Evolutionary conservation across 495 filamentous ascomycete species (phyloP).

Genomic region (Penicillium goetzii): DNA sequence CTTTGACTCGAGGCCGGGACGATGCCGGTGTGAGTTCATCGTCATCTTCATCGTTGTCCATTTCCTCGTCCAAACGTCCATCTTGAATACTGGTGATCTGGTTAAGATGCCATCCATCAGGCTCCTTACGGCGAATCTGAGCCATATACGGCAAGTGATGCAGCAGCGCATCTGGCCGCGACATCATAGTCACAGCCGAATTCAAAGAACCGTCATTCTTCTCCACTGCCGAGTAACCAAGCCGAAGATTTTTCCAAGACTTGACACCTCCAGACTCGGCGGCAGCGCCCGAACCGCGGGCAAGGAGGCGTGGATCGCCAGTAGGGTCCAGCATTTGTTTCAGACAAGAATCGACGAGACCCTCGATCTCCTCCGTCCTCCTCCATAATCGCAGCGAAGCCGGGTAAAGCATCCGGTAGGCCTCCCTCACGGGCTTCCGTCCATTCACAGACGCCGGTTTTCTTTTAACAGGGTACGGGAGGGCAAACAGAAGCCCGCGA

Average conservation of each 20-base stretch:
- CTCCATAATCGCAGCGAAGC: constrained; percentile 76
- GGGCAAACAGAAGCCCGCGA: constrained; percentile 76
- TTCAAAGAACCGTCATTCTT: constrained; percentile 42
- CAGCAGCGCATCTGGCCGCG: constrained; percentile 74
- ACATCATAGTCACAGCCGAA: constrained; percentile 57
- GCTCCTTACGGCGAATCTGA: constrained; percentile 50
- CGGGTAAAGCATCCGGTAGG: constrained; percentile 87
- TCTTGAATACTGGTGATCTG: constrained; percentile 66
- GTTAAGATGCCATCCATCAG: constrained; percentile 58
- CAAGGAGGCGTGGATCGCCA: constrained; percentile 13
- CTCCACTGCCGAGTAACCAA: constrained; percentile 24
- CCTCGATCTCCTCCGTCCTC: constrained; percentile 75
- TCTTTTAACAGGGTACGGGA: constrained; percentile 84
- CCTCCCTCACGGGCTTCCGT: constrained; percentile 49
- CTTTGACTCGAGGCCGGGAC: constrained; percentile 4
- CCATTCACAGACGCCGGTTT: constrained; percentile 37
- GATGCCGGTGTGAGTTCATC: constrained; percentile 19
- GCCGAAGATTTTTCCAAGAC: constrained; percentile 41
- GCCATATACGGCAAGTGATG: constrained; percentile 85
- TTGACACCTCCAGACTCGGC: constrained; percentile 37
- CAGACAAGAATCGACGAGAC: constrained; percentile 68
- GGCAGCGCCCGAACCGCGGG: constrained; percentile 27
- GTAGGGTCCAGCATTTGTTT: constrained; percentile 39
- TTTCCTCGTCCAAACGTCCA: constrained; percentile 47
- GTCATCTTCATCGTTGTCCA: constrained; percentile 44